Evolutionary conservation across 2,329 filamentous ascomycete genomes (phyloP), one percentile per base, ranked within the genome.

Genomic region (Exophiala sideris): DNA sequence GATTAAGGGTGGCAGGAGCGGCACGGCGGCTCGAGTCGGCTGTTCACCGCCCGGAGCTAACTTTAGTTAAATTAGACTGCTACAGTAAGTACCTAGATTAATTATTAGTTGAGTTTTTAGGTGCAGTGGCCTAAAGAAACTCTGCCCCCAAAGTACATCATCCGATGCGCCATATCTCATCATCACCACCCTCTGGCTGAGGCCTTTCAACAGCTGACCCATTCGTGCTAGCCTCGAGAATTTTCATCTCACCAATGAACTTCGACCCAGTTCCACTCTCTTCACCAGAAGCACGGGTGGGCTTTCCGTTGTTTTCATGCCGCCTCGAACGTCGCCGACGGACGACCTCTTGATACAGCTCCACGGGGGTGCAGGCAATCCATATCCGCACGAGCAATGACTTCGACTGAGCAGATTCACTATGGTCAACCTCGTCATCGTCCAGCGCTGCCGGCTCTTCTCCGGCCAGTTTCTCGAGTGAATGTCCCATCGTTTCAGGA

Each of bases 401-500:
- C 21, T n/a, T 29, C 8, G 49, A 18, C 16, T 18, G 34, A 6
- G 9, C 38, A 29, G 20, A 18, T 2, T 52, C 50, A 10, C 24
- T 48, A 10, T 50, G 44, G 21, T 56, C 44, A 11, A 67, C 66
- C 61, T 76, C 73, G 58, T 73, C 73, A 58, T 73, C 77, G 61
- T 73, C 69, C 14, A 72, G 68, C 6, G 72, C 84, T 16, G 82
- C 83, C 2, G 82, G 78, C 2, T 80, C 74, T 68, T 89, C 86
- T 7, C 84, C 85, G 1, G 84, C 79, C 11, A 89, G 71, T 59
- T 85, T 80, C 66, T 90, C 89, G 39, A 92, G 74, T 0, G 87
- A 89, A 67, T 83, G 77, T 0, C 85, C 79, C 73, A 86, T 90
- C 0, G 86, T 91, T 71, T 91, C 88, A 0, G 87, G 87, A 18